Conservation (phyloP, 805 yeast species). For the Metschnikowia bowlesiae region DNA sequence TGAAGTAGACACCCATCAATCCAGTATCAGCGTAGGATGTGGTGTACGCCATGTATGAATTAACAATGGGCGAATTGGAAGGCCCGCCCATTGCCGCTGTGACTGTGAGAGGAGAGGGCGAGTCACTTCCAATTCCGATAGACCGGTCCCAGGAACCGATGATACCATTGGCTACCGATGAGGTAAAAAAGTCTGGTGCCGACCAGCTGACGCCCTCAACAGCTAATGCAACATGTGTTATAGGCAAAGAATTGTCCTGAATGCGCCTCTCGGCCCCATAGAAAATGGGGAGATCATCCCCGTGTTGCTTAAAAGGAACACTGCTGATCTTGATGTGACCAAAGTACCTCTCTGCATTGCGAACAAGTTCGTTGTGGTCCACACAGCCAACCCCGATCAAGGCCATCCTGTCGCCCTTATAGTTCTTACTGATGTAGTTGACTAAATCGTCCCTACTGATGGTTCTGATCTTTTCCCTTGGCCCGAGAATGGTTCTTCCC, state of each 20-base stretch:
- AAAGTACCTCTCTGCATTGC: conserved; percentile 70
- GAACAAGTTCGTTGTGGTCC: conserved; percentile 77
- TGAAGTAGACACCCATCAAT: conserved; percentile 92
- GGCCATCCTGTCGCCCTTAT: conserved; percentile 96
- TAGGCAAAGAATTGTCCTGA: conserved; percentile 77
- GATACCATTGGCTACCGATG: conserved; percentile 92
- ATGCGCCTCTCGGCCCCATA: conserved; percentile 82
- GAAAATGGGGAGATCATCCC: conserved; percentile 74
- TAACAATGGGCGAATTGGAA: conserved; percentile 66
- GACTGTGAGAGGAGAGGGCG: conserved; percentile 81
- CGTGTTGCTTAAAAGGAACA: conserved; percentile 67
- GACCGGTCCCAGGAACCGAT: conserved; percentile 98
- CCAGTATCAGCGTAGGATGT: conserved; percentile 98
- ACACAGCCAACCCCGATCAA: conserved; percentile 96
- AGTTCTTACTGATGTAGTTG: conserved; percentile 77
- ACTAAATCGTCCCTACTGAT: conserved; percentile 73
- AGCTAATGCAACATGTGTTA: conserved; percentile 87
- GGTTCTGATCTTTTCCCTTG: conserved; percentile 79
- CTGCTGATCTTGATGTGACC: conserved; percentile 60
- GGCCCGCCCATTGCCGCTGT: conserved; percentile 57
- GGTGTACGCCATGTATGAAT: conserved; percentile 93
- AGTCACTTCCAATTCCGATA: conserved; percentile 73
- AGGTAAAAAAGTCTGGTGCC: conserved; percentile 91
- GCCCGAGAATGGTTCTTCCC: conserved; percentile 96
- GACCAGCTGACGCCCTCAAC: conserved; percentile 99